phyloP scores from a whole-genome alignment of 108 stramenopile species.

The Aureococcus anophagefferens region DNA sequence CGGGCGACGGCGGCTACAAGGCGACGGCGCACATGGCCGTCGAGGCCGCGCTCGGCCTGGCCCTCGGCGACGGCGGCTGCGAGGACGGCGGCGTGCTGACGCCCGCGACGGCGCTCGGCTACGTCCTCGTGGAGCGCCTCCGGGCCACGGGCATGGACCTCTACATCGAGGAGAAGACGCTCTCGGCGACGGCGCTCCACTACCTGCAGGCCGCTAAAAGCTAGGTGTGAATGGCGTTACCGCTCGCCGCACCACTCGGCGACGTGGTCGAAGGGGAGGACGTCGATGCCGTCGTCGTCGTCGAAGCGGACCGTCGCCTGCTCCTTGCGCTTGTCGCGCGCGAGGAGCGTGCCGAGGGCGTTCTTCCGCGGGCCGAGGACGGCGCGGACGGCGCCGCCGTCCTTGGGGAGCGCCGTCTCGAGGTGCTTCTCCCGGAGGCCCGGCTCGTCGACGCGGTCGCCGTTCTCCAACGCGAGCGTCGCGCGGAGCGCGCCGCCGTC shows the following conservation, averaged over 20 bases:
- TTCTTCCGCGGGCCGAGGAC: not conserved
- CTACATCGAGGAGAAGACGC: too few relatives aligned
- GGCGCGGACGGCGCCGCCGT: not conserved
- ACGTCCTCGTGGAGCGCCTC: slow-evolving; percentile 56
- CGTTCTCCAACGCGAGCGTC: not conserved
- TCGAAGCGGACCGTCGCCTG: not conserved
- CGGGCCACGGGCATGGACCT: slow-evolving; percentile 46
- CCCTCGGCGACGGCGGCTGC: slow-evolving; percentile 26
- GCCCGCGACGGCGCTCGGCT: slow-evolving; percentile 53
- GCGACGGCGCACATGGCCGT: slow-evolving; percentile 66
- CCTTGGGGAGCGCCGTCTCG: not conserved
- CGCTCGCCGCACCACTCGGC: not conserved
- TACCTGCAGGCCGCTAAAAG: too few relatives aligned
- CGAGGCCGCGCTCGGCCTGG: slow-evolving; percentile 60
- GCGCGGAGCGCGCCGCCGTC: not conserved
- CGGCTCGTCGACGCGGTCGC: not conserved
- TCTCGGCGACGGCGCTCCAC: too few relatives aligned
- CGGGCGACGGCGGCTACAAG: slow-evolving; percentile 53
- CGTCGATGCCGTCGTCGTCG: not conserved
- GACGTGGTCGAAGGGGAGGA: not conserved
- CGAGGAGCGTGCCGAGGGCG: not conserved
- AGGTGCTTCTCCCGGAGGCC: not conserved
- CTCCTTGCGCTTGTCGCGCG: not conserved
- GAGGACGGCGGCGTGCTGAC: slow-evolving; percentile 52
- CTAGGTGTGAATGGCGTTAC: too few relatives aligned